phyloP scores from a whole-genome alignment of 2,329 filamentous ascomycete species.

The Furcasterigmium furcatum region DNA sequence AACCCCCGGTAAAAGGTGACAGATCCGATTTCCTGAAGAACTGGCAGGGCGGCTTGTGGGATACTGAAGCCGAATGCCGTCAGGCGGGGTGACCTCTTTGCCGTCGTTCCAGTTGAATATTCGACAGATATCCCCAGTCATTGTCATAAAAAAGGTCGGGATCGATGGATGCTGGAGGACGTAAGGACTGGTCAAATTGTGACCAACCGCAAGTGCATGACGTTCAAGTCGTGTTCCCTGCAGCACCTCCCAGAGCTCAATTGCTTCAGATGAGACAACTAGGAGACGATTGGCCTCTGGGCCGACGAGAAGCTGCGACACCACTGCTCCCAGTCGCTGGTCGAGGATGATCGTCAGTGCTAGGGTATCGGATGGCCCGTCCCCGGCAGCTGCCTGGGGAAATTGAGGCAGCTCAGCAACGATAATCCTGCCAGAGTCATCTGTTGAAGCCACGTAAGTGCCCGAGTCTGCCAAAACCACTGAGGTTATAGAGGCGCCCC shows the following conservation, averaged over 20 bases:
- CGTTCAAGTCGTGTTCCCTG: slow-evolving; percentile 10
- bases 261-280: slow-evolving; percentile 10
- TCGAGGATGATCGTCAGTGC: slow-evolving; percentile 9
- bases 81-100: slow-evolving; percentile 4
- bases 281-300: slow-evolving; percentile 15
- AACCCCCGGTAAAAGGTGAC: slow-evolving; percentile 2
- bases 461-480: slow-evolving; percentile 14
- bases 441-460: slow-evolving; percentile 19
- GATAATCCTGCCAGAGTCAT: slow-evolving; percentile 20
- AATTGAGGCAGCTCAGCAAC: slow-evolving; percentile 10
- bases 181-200: background rate
- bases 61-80: slow-evolving; percentile 5
- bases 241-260: slow-evolving; percentile 18
- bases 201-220: background rate
- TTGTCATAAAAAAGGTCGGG: slow-evolving; percentile 6
- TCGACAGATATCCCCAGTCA: slow-evolving; percentile 1
- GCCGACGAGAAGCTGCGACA: slow-evolving; percentile 12
- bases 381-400: background rate
- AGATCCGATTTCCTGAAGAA: background rate
- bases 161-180: slow-evolving; percentile 11
- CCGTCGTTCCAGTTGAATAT: slow-evolving; percentile 12
- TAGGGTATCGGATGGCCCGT: background rate
- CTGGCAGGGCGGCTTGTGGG: background rate
- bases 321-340: slow-evolving; percentile 10
- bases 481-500: slow-evolving; percentile 12